phyloP scores from a whole-genome alignment of 441 rosid species.

The Gossypium lobatum region DNA sequence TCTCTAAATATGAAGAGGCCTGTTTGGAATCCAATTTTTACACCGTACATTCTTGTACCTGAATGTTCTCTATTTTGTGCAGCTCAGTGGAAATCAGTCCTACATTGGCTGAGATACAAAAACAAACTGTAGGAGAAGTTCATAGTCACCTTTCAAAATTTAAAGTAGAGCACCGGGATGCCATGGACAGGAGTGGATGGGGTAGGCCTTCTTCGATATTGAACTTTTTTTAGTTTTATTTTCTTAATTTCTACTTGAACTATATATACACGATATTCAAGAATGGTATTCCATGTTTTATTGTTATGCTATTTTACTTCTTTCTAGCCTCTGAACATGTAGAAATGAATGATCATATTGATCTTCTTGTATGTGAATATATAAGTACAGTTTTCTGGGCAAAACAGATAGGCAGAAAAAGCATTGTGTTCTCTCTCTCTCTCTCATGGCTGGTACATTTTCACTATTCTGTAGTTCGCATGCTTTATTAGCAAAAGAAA shows the following conservation, averaged over 20 bases:
- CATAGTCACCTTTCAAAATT: slow-evolving; percentile 72
- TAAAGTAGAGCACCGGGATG: slow-evolving; percentile 87
- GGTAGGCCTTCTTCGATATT: slow-evolving; percentile 39
- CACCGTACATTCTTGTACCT: slow-evolving; percentile 8
- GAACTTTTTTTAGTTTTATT: background rate
- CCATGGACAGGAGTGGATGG: slow-evolving; percentile 81
- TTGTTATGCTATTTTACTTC: background rate
- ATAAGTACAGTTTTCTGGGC: background rate
- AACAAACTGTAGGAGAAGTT: slow-evolving; percentile 82
- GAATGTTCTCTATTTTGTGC: slow-evolving; percentile 25
- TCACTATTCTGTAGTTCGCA: background rate
- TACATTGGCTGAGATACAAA: slow-evolving; percentile 75
- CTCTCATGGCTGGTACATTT: background rate
- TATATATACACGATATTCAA: background rate
- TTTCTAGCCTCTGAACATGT: background rate
- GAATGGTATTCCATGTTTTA: background rate
- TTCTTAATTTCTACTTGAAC: background rate
- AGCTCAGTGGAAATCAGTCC: slow-evolving; percentile 97
- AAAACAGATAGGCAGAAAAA: background rate
- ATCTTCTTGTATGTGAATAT: slow-evolving; percentile 6
- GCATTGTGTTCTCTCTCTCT: background rate
- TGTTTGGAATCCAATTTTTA: background rate
- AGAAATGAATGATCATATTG: background rate
- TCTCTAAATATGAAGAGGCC: background rate
- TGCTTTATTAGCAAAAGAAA: background rate